These are phyloP conservation scores for Xylaria arbuscula DNA, from an alignment of 2,329 filamentous ascomycete genomes.

Conservation along the genomic window DNA sequence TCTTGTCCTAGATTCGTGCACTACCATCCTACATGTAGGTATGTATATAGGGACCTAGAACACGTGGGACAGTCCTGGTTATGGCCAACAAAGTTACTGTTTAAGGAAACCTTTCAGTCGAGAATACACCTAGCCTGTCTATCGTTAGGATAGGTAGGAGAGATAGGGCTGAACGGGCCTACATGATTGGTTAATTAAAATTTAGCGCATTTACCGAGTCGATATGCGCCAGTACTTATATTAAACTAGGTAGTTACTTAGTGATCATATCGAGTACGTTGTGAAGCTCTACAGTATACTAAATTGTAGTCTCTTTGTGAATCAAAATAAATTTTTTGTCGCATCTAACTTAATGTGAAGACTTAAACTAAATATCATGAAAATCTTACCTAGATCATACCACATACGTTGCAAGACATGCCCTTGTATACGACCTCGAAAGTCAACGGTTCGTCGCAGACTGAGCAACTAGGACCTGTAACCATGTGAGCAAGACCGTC, in stretches of 20 bases:
- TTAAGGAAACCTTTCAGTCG: too few species aligned
- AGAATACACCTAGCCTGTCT: too few species aligned
- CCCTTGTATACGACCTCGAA: neutral
- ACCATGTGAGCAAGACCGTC: conserved; percentile 7
- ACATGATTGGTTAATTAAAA: neutral
- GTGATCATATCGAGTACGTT: neutral
- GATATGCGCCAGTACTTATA: too few species aligned
- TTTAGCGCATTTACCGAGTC: too few species aligned
- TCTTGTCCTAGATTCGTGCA: neutral
- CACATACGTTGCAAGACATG: conserved; percentile 3
- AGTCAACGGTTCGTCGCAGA: conserved; percentile 13
- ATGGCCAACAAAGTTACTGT: too few species aligned
- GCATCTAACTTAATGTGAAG: too few species aligned
- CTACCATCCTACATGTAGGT: neutral
- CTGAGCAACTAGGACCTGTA: conserved; percentile 10
- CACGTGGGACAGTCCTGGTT: too few species aligned
- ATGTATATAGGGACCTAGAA: neutral
- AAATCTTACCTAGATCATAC: conserved; percentile 10
- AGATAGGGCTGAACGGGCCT: neutral
- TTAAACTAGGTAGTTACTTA: neutral
- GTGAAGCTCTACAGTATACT: too few species aligned
- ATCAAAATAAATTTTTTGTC: too few species aligned
- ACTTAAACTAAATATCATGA: neutral
- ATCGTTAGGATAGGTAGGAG: neutral
- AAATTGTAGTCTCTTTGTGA: too few species aligned